Conservation (phyloP, 441 rosid genomes). For the Erodium texanum region DNA sequence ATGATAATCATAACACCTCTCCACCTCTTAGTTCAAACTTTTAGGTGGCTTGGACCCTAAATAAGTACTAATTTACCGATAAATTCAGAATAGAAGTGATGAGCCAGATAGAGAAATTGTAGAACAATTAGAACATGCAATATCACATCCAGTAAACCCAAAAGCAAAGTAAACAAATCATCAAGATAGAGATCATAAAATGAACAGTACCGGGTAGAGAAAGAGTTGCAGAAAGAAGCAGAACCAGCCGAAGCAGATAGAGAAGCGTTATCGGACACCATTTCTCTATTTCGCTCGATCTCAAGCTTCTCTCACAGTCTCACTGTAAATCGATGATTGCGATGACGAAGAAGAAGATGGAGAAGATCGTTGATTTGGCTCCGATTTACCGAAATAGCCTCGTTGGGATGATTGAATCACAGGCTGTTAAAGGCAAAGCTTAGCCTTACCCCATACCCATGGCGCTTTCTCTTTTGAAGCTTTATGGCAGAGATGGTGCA, state of each 20-base stretch:
- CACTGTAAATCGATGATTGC: not conserved
- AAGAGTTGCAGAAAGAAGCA: constrained; percentile 21
- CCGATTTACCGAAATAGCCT: not conserved
- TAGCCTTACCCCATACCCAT: not conserved
- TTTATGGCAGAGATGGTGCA: not conserved
- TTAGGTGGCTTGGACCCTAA: too few species aligned
- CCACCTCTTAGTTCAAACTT: too few species aligned
- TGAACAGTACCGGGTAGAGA: constrained; percentile 45
- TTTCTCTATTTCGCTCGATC: not conserved
- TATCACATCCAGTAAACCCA: not conserved
- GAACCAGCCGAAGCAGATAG: constrained; percentile 25
- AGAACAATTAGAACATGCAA: not conserved
- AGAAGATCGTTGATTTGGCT: not conserved
- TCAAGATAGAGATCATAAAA: not conserved
- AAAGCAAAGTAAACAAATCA: not conserved
- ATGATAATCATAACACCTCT: too few species aligned
- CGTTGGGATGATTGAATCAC: not conserved
- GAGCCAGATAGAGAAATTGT: not conserved
- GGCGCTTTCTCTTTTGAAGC: not conserved
- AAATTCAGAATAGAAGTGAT: too few species aligned
- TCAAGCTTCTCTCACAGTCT: not conserved
- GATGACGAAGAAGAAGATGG: not conserved
- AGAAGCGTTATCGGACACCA: constrained; percentile 32
- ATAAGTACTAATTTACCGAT: not conserved
- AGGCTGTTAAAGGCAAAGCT: not conserved